phyloP scores from a whole-genome alignment of 2,329 filamentous ascomycete genomes.

The Dothiorella sarmentorum region DNA sequence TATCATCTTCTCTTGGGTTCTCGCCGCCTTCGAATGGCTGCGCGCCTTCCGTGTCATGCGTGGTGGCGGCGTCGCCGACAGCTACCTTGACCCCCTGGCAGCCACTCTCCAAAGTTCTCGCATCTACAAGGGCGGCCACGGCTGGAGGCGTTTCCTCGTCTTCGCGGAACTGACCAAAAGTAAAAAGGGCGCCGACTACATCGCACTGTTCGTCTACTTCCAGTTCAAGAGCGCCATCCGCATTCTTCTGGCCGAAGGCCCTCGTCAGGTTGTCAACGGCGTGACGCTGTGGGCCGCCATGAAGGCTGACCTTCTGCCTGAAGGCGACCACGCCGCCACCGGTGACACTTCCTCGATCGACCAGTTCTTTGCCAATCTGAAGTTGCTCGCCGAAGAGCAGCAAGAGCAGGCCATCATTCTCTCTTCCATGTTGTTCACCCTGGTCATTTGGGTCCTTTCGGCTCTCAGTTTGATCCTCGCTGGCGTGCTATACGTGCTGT shows the following conservation, averaged over 20 bases:
- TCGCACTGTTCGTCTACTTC: conserved; percentile 89
- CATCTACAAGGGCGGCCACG: conserved; percentile 64
- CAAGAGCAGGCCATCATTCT: conserved; percentile 78
- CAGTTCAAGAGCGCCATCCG: conserved; percentile 77
- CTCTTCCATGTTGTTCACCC: conserved; percentile 86
- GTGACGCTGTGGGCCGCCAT: conserved; percentile 85
- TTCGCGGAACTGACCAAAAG: conserved; percentile 88
- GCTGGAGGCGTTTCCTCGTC: conserved; percentile 87
- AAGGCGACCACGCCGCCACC: conserved; percentile 48
- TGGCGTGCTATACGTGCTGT: conserved; percentile 76
- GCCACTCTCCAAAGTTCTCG: conserved; percentile 80
- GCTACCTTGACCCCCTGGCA: conserved; percentile 84
- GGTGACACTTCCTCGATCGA: conserved; percentile 62
- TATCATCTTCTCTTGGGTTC: conserved; percentile 85
- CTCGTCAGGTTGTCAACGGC: conserved; percentile 86
- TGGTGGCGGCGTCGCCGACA: conserved; percentile 82
- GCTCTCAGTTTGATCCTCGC: conserved; percentile 71
- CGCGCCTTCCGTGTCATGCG: conserved; percentile 77
- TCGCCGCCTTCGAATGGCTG: conserved; percentile 76
- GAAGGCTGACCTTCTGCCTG: conserved; percentile 66
- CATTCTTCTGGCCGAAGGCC: conserved; percentile 84
- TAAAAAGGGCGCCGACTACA: conserved; percentile 84
- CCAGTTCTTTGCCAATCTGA: conserved; percentile 81
- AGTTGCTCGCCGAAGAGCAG: conserved; percentile 67
- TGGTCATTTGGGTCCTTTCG: conserved; percentile 84